These are phyloP conservation scores for Blastomyces percursus DNA, from an alignment of 2,329 filamentous ascomycete genomes.

Conservation along the genomic window DNA sequence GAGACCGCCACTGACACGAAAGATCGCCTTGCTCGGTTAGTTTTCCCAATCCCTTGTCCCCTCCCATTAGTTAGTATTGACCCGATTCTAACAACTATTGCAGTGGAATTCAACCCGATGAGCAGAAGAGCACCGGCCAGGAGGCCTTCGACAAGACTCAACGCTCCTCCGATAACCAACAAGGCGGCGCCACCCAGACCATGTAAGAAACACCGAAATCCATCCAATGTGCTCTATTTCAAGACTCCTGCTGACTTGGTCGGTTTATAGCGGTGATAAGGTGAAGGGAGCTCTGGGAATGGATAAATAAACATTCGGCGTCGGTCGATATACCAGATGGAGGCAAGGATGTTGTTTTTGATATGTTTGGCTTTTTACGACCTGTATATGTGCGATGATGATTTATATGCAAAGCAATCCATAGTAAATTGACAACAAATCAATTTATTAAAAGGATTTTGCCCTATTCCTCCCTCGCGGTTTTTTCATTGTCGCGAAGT, in stretches of 20 bases:
- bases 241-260: constrained; percentile 4
- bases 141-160: constrained; percentile 40
- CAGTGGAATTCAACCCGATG: constrained; percentile 41
- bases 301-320: constrained; percentile 13
- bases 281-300: constrained; percentile 35
- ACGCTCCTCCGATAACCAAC: constrained; percentile 33
- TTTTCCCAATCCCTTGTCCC: neutral
- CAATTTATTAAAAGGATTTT: neutral
- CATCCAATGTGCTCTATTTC: neutral
- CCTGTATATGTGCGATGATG: constrained; percentile 7
- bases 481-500: neutral
- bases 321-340: neutral
- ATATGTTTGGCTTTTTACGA: neutral
- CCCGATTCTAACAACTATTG: neutral
- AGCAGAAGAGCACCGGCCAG: constrained; percentile 45
- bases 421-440: neutral
- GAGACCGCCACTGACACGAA: constrained; percentile 45
- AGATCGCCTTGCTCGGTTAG: constrained; percentile 45
- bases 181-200: constrained; percentile 30
- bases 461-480: neutral
- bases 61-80: neutral
- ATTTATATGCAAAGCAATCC: neutral
- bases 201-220: constrained; percentile 22
- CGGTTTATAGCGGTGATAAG: constrained; percentile 29
- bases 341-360: neutral